Percentiles rank a stretch among this genome's conserved stretches.
These are phyloP conservation scores for Beta corolliflora DNA, from an alignment of 179 eudicot species.

Conservation along the genomic window DNA sequence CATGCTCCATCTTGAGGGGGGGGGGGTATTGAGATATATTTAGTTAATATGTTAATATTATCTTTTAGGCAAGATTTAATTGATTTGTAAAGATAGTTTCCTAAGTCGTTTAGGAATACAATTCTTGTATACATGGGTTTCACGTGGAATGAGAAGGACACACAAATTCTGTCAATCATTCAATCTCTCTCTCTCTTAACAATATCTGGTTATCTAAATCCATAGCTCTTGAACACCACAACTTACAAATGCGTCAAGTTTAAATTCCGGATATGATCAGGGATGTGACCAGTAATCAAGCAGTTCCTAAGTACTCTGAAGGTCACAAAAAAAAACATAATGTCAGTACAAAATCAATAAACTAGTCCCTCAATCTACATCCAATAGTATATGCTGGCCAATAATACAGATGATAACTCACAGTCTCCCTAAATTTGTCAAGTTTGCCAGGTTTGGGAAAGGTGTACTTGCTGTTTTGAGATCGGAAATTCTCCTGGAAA, in stretches of 20 bases:
- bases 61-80: too few relatives aligned
- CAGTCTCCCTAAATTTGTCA: conserved; percentile 42
- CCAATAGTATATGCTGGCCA: too few relatives aligned
- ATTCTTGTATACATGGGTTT: too few relatives aligned
- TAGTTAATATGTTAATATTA: too few relatives aligned
- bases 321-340: background rate
- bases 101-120: too few relatives aligned
- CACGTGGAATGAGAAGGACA: too few relatives aligned
- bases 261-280: conserved; percentile 47
- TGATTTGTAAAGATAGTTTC: too few relatives aligned
- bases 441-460: conserved; percentile 47
- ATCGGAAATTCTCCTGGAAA: conserved; percentile 60
- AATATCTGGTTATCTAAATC: background rate
- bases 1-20: too few relatives aligned
- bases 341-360: background rate
- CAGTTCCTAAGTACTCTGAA: conserved; percentile 75
- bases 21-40: too few relatives aligned
- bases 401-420: conserved; percentile 35
- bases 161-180: too few relatives aligned
- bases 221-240: background rate
- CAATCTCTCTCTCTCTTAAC: too few relatives aligned
- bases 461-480: conserved; percentile 34
- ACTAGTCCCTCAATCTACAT: background rate
- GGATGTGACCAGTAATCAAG: conserved; percentile 56
- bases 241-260: conserved; percentile 58